A percentile compares a stretch with the other conserved stretches of the same genome.
phyloP scores from a whole-genome alignment of 192 early-diverging fungal genomes.

The Dimargaris cristalligena region DNA sequence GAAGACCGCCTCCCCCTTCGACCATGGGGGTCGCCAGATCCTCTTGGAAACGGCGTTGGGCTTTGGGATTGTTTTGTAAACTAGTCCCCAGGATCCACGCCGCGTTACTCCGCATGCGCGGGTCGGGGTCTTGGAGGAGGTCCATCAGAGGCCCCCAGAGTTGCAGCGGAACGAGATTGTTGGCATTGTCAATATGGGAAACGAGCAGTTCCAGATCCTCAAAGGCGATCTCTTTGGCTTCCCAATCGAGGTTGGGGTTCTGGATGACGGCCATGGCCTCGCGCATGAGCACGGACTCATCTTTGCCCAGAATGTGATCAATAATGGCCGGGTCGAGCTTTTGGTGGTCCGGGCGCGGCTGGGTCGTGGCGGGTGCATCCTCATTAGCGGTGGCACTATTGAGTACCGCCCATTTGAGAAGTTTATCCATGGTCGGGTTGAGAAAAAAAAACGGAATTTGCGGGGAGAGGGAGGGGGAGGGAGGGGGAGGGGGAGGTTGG shows the following conservation, averaged over 20 bases:
- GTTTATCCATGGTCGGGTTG: constrained; percentile 33
- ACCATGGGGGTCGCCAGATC: constrained; percentile 30
- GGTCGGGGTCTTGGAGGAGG: constrained; percentile 29
- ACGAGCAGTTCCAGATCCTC: constrained; percentile 89
- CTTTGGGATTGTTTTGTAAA: constrained; percentile 80
- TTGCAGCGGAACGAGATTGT: constrained; percentile 69
- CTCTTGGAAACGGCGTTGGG: constrained; percentile 50
- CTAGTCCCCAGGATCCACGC: constrained; percentile 89
- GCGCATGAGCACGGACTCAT: constrained; percentile 72
- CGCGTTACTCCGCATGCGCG: constrained; percentile 42
- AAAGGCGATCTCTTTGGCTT: constrained; percentile 61
- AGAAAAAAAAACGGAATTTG: too few species aligned
- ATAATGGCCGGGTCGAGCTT: constrained; percentile 67
- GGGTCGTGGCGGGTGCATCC: constrained; percentile 33
- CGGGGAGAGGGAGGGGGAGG: too few species aligned
- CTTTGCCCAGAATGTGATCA: constrained; percentile 85
- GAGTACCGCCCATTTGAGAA: constrained; percentile 70
- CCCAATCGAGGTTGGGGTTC: constrained; percentile 32
- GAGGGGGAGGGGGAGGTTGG: too few species aligned
- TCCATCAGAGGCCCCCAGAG: constrained; percentile 69
- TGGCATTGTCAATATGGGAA: constrained; percentile 80
- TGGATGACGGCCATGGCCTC: constrained; percentile 59
- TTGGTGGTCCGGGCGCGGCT: constrained; percentile 14
- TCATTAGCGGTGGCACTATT: constrained; percentile 59
- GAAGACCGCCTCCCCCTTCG: too few species aligned